Evolutionary conservation across 257 asterid species (phyloP).

Genomic region (Ballota nigra): DNA sequence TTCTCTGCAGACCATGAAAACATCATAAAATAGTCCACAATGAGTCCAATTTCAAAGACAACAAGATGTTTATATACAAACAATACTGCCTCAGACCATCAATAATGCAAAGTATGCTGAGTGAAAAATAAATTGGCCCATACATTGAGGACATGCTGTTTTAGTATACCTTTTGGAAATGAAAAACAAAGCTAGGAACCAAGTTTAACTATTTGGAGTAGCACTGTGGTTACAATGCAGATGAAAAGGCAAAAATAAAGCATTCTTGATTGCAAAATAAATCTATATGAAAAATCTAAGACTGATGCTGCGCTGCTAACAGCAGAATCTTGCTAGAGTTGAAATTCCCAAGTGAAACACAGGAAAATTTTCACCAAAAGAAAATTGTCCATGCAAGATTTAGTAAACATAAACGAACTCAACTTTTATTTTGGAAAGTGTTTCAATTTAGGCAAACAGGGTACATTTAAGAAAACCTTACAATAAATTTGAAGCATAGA

Average conservation of each 20-base stretch:
- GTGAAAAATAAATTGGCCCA: constrained; percentile 3
- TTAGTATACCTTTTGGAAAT: neutral
- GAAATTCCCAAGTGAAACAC: neutral
- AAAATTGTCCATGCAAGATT: too few species aligned
- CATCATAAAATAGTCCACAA: constrained; percentile 18
- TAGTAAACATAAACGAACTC: too few species aligned
- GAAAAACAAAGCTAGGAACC: neutral
- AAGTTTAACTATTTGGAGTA: neutral
- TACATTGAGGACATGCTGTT: neutral
- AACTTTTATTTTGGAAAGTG: too few species aligned
- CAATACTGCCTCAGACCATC: constrained; percentile 1
- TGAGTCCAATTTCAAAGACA: constrained; percentile 9
- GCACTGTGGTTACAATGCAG: constrained; percentile 2
- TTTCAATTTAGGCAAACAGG: too few species aligned
- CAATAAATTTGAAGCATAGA: too few species aligned
- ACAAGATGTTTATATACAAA: constrained; percentile 4
- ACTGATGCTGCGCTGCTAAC: neutral
- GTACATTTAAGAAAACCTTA: too few species aligned
- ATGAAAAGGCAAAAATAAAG: neutral
- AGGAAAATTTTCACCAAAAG: too few species aligned
- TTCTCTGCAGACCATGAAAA: constrained; percentile 48
- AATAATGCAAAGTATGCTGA: constrained; percentile 18
- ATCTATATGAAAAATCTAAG: neutral
- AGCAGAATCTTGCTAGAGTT: neutral
- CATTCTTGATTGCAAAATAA: neutral